Evolutionary conservation across 495 filamentous ascomycete genomes (phyloP), one percentile per base, ranked within the genome.

Genomic region (Penicillium coprophilum): DNA sequence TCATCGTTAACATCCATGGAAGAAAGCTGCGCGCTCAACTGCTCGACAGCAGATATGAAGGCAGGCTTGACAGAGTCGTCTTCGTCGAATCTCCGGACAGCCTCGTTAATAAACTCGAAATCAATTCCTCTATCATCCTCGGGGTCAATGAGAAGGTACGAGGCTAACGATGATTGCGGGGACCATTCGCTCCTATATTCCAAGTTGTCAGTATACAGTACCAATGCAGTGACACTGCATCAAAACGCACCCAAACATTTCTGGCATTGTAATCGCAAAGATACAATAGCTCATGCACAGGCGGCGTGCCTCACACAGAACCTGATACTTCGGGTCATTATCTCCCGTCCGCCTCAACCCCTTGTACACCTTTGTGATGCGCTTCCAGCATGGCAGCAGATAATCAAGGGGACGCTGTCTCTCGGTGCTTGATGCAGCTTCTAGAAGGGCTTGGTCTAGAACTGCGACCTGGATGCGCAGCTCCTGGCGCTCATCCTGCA

Each of bases 201-300:
- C 46, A 15, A 38, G 34, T 24, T 34, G 56, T 57, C 32, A 59
- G 53, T n/a, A 24, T 41, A 11, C 28, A 36, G 31, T 17, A 23
- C 27, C n/a, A 28, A 34, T 11, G 17, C 21, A 28, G 30, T 7
- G 9, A 15, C 17, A 19, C 34, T 17, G 9, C 49, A n/a, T 46
- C 8, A 27, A 24, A 52, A 79, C 77, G 55, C 79, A 88, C 82
- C 87, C 86, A 76, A 95, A 98, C 76, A 96, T 87, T 59, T 96
- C 94, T 30, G 95, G 93, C 84, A 96, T 88, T 1, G 91, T 95
- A 53, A 94, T 80, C 4, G 92, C 91, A 71, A 97, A 97, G 44
- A 96, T 85, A 77, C 88, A 94, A 69, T 97, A 95, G 70, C 91
- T 96, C 79, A 96, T 87, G 71, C 92, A 96, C 46, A 98, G 61